A percentile compares a stretch with the other conserved stretches of the same genome.
phyloP scores from a whole-genome alignment of 768 basidiomycete genomes.

The Lenzites betulinus region DNA sequence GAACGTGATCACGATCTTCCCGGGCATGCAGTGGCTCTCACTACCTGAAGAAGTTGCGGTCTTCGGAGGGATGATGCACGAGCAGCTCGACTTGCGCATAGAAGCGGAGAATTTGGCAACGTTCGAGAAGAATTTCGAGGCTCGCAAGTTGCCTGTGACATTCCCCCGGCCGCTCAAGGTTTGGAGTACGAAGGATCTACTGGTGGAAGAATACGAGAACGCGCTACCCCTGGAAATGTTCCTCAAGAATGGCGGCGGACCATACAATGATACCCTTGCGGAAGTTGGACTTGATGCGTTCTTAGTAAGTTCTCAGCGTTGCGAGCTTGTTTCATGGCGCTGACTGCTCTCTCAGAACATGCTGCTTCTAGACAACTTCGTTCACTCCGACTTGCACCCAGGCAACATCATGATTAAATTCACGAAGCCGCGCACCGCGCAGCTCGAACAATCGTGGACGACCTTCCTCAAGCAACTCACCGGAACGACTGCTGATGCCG shows the following conservation, averaged over 20 bases:
- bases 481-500: neutral
- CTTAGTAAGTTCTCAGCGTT: slow-evolving; percentile 54
- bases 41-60: slow-evolving; percentile 93
- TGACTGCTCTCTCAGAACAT: slow-evolving; percentile 68
- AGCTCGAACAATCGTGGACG: slow-evolving; percentile 47
- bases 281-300: slow-evolving; percentile 95
- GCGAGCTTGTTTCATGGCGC: neutral
- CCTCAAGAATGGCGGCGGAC: slow-evolving; percentile 87
- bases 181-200: slow-evolving; percentile 79
- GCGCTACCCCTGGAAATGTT: slow-evolving; percentile 89
- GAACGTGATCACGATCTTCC: slow-evolving; percentile 69
- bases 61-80: slow-evolving; percentile 96
- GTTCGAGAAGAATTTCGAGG: slow-evolving; percentile 86
- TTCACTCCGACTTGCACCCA: slow-evolving; percentile 88
- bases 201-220: slow-evolving; percentile 93
- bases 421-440: slow-evolving; percentile 72
- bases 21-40: slow-evolving; percentile 96
- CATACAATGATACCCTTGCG: slow-evolving; percentile 86
- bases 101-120: slow-evolving; percentile 85
- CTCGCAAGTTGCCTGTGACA: slow-evolving; percentile 76
- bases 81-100: slow-evolving; percentile 86
- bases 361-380: slow-evolving; percentile 97
- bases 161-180: slow-evolving; percentile 87
- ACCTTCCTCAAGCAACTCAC: slow-evolving; percentile 40
- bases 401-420: slow-evolving; percentile 99